These are phyloP conservation scores for Capsicum pubescens DNA, from an alignment of 257 asterid species.

Conservation along the genomic window DNA sequence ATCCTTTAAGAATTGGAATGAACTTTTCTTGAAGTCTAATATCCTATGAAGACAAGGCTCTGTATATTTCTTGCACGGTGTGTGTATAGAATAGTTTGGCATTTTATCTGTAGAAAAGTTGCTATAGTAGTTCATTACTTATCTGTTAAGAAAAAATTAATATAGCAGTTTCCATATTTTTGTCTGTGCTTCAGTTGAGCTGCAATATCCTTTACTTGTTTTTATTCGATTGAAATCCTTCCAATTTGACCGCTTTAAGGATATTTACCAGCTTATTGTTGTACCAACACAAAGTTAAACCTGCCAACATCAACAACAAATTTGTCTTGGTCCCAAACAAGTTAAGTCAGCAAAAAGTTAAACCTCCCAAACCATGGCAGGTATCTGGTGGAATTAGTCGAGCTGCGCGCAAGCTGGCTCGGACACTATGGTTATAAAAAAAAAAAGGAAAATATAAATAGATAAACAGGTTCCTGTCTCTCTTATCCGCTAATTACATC, in stretches of 20 bases:
- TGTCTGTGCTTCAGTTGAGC: neutral
- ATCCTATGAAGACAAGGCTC: neutral
- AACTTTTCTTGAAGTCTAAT: neutral
- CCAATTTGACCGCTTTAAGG: neutral
- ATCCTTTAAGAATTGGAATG: neutral
- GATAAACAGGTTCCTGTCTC: neutral
- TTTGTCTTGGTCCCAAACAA: neutral
- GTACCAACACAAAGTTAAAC: neutral
- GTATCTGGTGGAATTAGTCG: no score
- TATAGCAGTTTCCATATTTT: neutral
- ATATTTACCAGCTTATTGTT: conserved; percentile 9
- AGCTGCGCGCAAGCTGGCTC: no score
- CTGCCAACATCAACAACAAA: neutral
- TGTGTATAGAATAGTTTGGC: neutral
- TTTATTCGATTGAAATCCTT: neutral
- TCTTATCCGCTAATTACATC: neutral
- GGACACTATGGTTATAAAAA: no score
- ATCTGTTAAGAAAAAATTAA: neutral
- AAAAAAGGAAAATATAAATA: neutral
- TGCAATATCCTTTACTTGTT: neutral
- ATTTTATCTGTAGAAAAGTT: neutral
- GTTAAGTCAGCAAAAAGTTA: neutral
- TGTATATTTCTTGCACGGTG: neutral
- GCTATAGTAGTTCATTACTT: neutral
- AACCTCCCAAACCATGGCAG: neutral